Evolutionary conservation across 2,329 filamentous ascomycete genomes (phyloP).

Genomic region (Neocucurbitaria cava): DNA sequence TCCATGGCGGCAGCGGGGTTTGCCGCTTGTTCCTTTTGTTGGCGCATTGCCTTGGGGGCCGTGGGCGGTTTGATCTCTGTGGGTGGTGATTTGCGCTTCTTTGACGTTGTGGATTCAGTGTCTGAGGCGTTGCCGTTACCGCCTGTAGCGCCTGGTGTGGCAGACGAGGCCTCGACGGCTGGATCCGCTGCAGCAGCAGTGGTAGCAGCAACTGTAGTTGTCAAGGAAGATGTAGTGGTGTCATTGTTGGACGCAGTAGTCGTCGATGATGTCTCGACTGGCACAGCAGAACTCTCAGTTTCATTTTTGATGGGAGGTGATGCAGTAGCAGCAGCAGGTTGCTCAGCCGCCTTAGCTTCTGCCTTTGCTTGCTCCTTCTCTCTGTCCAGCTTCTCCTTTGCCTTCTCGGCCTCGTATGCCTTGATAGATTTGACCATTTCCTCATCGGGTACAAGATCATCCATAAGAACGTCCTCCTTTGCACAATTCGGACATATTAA

Average conservation of each 20-base stretch:
- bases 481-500: conserved; percentile 93
- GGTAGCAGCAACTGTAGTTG: too few relatives aligned
- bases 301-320: conserved; percentile 36
- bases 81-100: conserved; percentile 82
- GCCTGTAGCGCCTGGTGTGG: conserved; percentile 43
- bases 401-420: conserved; percentile 68
- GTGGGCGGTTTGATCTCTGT: conserved; percentile 62
- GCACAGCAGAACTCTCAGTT: conserved; percentile 32
- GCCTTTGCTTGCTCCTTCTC: conserved; percentile 51
- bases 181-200: conserved; percentile 30
- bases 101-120: conserved; percentile 55
- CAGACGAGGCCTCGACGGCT: conserved; percentile 34
- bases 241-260: conserved; percentile 27
- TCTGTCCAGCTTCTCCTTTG: conserved; percentile 51
- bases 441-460: conserved; percentile 79
- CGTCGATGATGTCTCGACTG: conserved; percentile 14
- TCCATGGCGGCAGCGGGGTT: conserved; percentile 55
- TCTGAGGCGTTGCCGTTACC: conserved; percentile 45
- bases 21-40: conserved; percentile 43
- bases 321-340: too few relatives aligned
- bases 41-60: conserved; percentile 55
- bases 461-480: conserved; percentile 88
- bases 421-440: conserved; percentile 80
- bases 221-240: conserved; percentile 31
- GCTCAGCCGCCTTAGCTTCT: conserved; percentile 37